A percentile compares a stretch with the other conserved stretches of the same genome.
These are phyloP conservation scores for Acorus gramineus DNA, from an alignment of 106 monocot species.

Conservation along the genomic window DNA sequence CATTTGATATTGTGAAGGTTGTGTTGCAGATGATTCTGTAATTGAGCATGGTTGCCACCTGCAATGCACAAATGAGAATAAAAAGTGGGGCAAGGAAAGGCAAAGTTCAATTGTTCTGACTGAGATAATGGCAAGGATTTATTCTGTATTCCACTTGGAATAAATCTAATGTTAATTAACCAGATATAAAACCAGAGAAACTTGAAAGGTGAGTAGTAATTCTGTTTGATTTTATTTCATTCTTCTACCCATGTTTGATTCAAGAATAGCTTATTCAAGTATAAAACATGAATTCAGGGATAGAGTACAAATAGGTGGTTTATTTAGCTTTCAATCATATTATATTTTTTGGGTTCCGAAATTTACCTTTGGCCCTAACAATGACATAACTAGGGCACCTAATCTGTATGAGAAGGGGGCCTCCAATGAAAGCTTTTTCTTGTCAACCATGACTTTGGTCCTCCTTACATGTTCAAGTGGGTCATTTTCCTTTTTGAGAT, in stretches of 20 bases:
- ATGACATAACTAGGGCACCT: conserved; percentile 7
- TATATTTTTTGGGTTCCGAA: neutral
- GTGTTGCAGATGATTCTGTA: conserved; percentile 18
- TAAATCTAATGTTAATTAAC: too few relatives aligned
- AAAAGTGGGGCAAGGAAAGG: neutral
- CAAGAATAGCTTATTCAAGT: too few relatives aligned
- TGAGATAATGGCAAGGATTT: neutral
- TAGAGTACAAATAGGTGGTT: too few relatives aligned
- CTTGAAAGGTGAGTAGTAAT: too few relatives aligned
- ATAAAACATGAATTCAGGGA: too few relatives aligned
- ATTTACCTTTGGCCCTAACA: conserved; percentile 14
- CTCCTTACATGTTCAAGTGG: conserved; percentile 16
- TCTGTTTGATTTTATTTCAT: too few relatives aligned
- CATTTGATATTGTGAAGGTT: conserved; percentile 18
- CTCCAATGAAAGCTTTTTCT: conserved; percentile 22
- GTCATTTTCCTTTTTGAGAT: neutral
- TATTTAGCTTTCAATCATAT: too few relatives aligned
- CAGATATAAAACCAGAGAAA: too few relatives aligned
- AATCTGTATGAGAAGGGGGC: conserved; percentile 12
- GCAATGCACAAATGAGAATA: neutral
- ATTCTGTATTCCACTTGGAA: neutral
- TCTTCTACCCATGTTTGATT: too few relatives aligned
- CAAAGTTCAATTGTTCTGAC: neutral
- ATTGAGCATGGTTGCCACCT: conserved; percentile 17
- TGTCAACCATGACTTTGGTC: conserved; percentile 5